Percentiles rank a stretch among this genome's conserved stretches.
Evolutionary conservation across 768 basidiomycete genomes (phyloP).

Genomic region (Obba rivulosa): DNA sequence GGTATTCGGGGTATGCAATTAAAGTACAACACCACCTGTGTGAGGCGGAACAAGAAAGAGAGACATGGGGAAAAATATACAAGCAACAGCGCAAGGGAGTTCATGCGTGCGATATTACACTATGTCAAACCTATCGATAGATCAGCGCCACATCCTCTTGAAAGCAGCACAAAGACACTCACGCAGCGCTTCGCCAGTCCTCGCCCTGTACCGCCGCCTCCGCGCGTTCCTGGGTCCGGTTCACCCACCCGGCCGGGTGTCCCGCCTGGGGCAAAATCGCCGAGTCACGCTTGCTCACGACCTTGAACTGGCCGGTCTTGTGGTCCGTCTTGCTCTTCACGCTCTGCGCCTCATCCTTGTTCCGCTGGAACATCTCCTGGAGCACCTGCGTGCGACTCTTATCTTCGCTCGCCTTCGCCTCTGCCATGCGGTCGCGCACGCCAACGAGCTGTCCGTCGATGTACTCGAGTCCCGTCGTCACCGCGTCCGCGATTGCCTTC

Average conservation of each 20-base stretch:
- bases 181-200: slow-evolving; percentile 54
- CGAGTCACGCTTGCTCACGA: slow-evolving; percentile 68
- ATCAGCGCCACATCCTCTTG: neutral
- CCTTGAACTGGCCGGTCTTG: slow-evolving; percentile 67
- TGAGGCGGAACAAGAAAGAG: neutral
- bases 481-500: slow-evolving; percentile 56
- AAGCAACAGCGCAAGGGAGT: neutral
- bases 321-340: slow-evolving; percentile 38
- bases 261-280: slow-evolving; percentile 58
- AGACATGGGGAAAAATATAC: neutral
- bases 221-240: slow-evolving; percentile 42
- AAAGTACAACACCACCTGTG: neutral
- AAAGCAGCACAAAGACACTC: slow-evolving; percentile 12
- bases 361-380: slow-evolving; percentile 60
- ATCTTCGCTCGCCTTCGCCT: slow-evolving; percentile 45
- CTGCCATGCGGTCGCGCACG: slow-evolving; percentile 77
- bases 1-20: no score
- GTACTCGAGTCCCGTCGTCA: slow-evolving; percentile 80
- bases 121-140: slow-evolving; percentile 5
- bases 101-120: slow-evolving; percentile 3
- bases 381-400: slow-evolving; percentile 45
- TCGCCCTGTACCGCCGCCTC: slow-evolving; percentile 37
- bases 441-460: slow-evolving; percentile 84
- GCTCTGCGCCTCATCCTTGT: slow-evolving; percentile 41
- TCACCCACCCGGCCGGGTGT: slow-evolving; percentile 69